Base-by-base conservation (phyloP, 2,329 filamentous ascomycete species). In the Cordyceps tenuipes region DNA sequence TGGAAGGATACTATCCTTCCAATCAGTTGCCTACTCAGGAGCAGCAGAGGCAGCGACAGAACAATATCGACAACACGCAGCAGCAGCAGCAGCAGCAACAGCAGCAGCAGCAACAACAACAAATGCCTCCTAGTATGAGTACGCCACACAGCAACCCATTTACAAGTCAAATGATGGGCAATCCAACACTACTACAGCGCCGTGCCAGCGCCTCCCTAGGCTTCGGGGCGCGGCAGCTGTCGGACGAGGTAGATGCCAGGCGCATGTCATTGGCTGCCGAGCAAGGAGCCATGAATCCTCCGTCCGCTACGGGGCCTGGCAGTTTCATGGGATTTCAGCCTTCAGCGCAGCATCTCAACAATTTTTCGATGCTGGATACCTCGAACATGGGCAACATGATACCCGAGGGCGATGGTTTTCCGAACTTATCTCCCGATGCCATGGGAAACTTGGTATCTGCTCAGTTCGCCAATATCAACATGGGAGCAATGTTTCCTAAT, bases 401-500 rank as follows among this genome's bases (percentile, higher is more conserved):
- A n/a, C 19, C 43, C 13, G 50, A 60, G 43, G 50, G 39, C 39
- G 54, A 53, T 26, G 39, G n/a, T 15, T 60, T 46, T 19, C 48
- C 59, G 23, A 26, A 26, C 15, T 19, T 61, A 10, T 57, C 59
- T 21, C 47, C 59, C 17, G 59, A 57, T 57, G 52, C 53, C 21
- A 61, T 61, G 53, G 47, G 47, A 1, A 57, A 52, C 53, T 12
- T 61, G 39, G 59, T 61, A 19, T 56, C 59, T 19, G 48, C 52
- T 26, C 59, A 61, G 23, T 61, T 57, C 39, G 47, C 59, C 39
- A 52, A 57, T 21, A 61, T 61, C 4, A 52, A 52, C 23, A 61
- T 61, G 59, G 59, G 53, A 47, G 36, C 36, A 31, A 57, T 61
- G 36, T 61, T 61, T 21, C 17, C 57, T 21, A 54, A 26, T 29